Evolutionary conservation across 108 stramenopile species (phyloP).

Genomic region (Cyclotella sp.): DNA sequence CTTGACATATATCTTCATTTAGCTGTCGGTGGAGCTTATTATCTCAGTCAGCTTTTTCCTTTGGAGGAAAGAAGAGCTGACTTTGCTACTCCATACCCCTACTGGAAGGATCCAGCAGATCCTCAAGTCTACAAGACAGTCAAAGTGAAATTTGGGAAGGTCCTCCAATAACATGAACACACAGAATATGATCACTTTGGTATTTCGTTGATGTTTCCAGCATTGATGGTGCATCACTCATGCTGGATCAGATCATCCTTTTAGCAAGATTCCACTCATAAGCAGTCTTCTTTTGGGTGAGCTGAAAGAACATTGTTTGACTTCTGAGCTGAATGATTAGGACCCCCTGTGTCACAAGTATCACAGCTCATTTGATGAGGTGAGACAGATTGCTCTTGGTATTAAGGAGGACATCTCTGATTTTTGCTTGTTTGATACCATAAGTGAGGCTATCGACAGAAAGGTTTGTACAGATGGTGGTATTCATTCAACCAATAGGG

Average conservation of each 20-base stretch:
- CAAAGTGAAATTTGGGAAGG: neutral
- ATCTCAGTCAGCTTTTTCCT: conserved; percentile 45
- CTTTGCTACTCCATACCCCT: conserved; percentile 43
- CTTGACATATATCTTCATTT: conserved; percentile 54
- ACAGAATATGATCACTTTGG: conserved; percentile 26
- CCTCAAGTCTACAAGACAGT: neutral
- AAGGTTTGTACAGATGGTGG: neutral
- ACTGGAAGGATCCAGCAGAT: conserved; percentile 19
- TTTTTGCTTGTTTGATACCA: neutral
- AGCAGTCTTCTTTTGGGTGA: conserved; percentile 28
- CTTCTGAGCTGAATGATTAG: conserved; percentile 33
- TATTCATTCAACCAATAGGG: neutral
- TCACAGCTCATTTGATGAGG: conserved; percentile 31
- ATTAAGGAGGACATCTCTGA: neutral
- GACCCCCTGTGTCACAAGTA: conserved; percentile 32
- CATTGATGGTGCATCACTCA: conserved; percentile 48
- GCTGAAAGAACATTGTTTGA: conserved; percentile 24
- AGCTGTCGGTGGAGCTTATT: conserved; percentile 46
- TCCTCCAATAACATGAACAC: conserved; percentile 16
- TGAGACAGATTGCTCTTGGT: neutral
- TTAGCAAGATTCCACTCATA: neutral
- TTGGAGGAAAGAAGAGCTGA: conserved; percentile 19
- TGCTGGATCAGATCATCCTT: conserved; percentile 5
- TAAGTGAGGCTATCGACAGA: neutral
- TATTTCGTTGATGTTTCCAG: conserved; percentile 21